phyloP scores from a whole-genome alignment of 345 rosid genomes.

The Eucalyptus curtisii region DNA sequence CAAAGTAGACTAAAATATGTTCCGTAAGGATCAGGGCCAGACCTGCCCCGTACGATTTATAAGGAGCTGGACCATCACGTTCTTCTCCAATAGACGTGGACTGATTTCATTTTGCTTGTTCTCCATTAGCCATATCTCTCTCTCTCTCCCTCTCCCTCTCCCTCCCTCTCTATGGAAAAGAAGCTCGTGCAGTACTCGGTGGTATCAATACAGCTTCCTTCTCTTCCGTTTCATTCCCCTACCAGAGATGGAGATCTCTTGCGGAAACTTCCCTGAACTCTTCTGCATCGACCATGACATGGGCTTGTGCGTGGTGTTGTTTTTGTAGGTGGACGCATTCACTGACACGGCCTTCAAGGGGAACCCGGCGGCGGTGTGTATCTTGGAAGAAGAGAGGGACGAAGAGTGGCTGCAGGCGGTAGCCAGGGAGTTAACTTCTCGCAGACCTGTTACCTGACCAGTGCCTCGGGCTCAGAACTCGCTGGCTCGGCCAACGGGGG shows the following conservation, averaged over 20 bases:
- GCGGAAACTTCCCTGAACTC: not conserved
- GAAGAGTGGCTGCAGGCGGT: conserved; percentile 57
- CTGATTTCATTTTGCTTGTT: not conserved
- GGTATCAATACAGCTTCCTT: not conserved
- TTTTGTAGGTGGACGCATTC: conserved; percentile 60
- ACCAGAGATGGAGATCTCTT: not conserved
- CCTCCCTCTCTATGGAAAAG: conserved; percentile 8
- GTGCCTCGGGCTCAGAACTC: not conserved
- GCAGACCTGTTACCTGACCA: conserved; percentile 30
- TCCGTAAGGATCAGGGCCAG: not conserved
- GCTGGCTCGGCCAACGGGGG: not conserved
- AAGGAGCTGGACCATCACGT: not conserved
- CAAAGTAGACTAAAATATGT: not conserved
- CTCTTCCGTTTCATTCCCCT: not conserved
- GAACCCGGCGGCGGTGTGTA: conserved; percentile 77
- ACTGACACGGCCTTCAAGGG: conserved; percentile 64
- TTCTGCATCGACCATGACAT: not conserved
- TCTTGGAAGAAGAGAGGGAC: conserved; percentile 50
- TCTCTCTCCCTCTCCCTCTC: not conserved
- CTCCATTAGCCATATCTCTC: not conserved
- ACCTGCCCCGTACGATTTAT: not conserved
- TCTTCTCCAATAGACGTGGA: not conserved
- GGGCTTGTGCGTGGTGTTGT: not conserved
- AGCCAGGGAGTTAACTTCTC: conserved; percentile 51
- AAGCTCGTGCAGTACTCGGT: conserved; percentile 28